Evolutionary conservation across 2,329 filamentous ascomycete species (phyloP), one percentile per base, ranked within the genome.

Genomic region (Arthrobotrys musiformis): DNA sequence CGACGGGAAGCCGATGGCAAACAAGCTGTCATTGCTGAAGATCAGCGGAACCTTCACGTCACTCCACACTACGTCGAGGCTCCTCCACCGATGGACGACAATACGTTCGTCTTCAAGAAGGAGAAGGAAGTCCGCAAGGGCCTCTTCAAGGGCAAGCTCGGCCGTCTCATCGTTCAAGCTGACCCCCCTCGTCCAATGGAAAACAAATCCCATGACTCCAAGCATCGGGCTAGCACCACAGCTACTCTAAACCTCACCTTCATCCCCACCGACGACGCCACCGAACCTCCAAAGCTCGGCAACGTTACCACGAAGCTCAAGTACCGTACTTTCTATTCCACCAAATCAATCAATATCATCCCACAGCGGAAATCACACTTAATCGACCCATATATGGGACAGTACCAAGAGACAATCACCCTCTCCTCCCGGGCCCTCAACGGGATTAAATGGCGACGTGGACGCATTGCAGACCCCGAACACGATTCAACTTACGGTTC

Each of bases 81-180:
- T 78, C 89, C 90, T 3, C 89, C 89, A 0, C 83, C 83, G 44
- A 84, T 86, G 58, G 82, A 85, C 19, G 85, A 86, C 11, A 82
- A 84, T 26, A 84, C 84, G 40, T 90, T 89, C 81, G 84, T 85
- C 62, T 82, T 87, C 42, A 86, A 87, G 48, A 86, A 86, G 80
- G 88, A 90, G 81, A 90, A 89, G 82, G 85, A 83, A 13, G 85
- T 91, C 70, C 87, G 85, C 79, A 90, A 89, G 79, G 88, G 89
- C 2, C 74, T 89, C 7, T 86, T 90, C 79, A 86, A 90, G 79
- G 86, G 83, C 78, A 89, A 87, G 80, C 83, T 88, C 2, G 90
- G 90, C 13, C 87, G 86, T 1, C 80, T 91, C 24, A 86, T 86
- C 11, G 87, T 88, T 56, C 85, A 88, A 69, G 86, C 89, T 0